Evolutionary conservation across 805 yeast genomes (phyloP).

Genomic region (Ogataea methanolica): DNA sequence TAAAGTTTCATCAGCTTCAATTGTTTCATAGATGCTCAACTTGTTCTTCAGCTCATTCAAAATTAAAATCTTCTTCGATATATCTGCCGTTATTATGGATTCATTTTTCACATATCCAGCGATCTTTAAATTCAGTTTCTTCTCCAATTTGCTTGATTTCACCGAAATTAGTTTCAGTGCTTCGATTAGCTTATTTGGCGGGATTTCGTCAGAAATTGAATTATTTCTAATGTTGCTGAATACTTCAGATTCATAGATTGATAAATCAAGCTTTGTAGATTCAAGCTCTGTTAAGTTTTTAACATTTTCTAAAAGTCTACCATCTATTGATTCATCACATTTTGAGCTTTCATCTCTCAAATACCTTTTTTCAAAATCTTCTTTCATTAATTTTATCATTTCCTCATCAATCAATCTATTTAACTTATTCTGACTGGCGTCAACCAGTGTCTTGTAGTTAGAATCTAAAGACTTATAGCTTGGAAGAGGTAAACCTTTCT

Average conservation of each 20-base stretch:
- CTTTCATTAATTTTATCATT: no score
- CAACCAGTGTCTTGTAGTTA: no score
- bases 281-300: neutral
- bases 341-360: no score
- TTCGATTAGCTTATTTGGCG: neutral
- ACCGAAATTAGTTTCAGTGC: neutral
- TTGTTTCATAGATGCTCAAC: conserved; percentile 4
- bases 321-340: no score
- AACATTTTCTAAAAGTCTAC: neutral
- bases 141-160: neutral
- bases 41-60: conserved; percentile 10
- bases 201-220: neutral
- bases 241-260: neutral
- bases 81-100: conserved; percentile 2
- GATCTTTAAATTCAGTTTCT: neutral
- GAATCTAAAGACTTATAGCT: neutral
- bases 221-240: neutral
- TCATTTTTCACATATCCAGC: conserved; percentile 30
- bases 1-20: conserved; percentile 6
- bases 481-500: neutral
- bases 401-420: no score
- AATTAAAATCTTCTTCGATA: conserved; percentile 3
- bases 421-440: no score
- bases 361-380: no score
- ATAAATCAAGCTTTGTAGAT: neutral